Evolutionary conservation across 805 yeast species (phyloP), one percentile per base, ranked within the genome.

Genomic region (Starmerella gropengiesseri): DNA sequence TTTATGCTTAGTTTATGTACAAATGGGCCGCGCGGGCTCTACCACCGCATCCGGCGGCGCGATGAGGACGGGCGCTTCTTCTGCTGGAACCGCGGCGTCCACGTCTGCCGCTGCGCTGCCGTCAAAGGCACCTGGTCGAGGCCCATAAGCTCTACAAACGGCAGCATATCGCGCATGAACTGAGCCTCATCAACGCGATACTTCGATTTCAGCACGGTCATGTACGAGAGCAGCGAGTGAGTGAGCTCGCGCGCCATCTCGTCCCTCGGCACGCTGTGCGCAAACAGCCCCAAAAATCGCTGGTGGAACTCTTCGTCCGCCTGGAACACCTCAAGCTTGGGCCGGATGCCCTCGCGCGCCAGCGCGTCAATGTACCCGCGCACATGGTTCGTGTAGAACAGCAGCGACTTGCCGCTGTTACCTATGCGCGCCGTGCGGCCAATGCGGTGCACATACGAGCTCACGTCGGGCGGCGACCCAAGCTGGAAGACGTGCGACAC

Each of bases 371-470:
- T 61, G 59, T 75, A 86, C 26, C 70, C 69, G 28, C 62, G 51
- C 60, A 86, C 94, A 37, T 65, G 61, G 48, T 69, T 60, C 23
- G 80, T 66, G 37, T 77, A 55, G 57, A 75, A 77, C 45, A 81
- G 60, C 13, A 74, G 61, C 5, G 95, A 82, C 37, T 70, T 67
- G 49, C 97, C 97, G 19, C 69, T 65, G 45, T 72, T 71, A 44
- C 95, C 95, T 43, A 87, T 94, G 65, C 97, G 77, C 32, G 94
- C 97, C 13, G 96, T 89, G 70, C 97, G 78, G 47, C 97, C 97
- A 57, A 89, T 79, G 62, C 94, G 79, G 64, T 89, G 97, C 45
- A 86, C 76, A 59, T 87, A 86, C 49, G 81, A 79, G n/a, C 87
- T 74, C 19, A 76, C 63, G 45, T 78, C 83, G 36, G 70, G 63